phyloP scores from a whole-genome alignment of 805 yeast genomes.

The Clavispora vitiphila region DNA sequence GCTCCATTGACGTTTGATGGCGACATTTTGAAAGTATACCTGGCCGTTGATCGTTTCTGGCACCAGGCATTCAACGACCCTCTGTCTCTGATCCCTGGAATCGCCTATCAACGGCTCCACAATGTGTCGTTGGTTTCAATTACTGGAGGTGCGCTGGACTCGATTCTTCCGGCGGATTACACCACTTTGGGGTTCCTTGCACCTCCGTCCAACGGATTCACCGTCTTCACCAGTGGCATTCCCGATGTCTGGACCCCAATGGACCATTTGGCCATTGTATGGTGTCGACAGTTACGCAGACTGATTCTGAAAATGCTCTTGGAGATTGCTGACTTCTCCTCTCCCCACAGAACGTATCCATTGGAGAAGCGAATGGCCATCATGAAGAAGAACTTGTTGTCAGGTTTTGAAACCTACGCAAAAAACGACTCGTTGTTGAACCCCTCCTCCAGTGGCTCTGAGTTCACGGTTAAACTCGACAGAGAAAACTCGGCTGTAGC shows the following conservation, averaged over 20 bases:
- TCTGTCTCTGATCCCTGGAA: constrained; percentile 5
- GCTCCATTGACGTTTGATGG: constrained; percentile 94
- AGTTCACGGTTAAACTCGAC: background rate
- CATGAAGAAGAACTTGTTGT: constrained; percentile 41
- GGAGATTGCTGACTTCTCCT: constrained; percentile 49
- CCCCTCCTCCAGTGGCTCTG: background rate
- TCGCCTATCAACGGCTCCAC: constrained; percentile 44
- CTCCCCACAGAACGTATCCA: constrained; percentile 46
- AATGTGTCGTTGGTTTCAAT: constrained; percentile 74
- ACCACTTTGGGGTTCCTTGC: constrained; percentile 67
- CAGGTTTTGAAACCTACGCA: constrained; percentile 53
- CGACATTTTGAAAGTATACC: constrained; percentile 70
- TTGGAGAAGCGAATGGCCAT: constrained; percentile 54
- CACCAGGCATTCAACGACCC: constrained; percentile 44
- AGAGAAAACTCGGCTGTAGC: background rate
- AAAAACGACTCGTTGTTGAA: constrained; percentile 15
- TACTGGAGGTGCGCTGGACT: constrained; percentile 82
- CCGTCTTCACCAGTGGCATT: constrained; percentile 78
- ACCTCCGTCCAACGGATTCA: constrained; percentile 73
- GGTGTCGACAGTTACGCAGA: constrained; percentile 87
- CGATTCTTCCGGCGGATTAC: constrained; percentile 84
- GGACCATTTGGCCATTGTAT: constrained; percentile 91
- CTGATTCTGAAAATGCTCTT: constrained; percentile 55
- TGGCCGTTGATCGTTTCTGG: constrained; percentile 79
- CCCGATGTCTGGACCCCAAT: constrained; percentile 92